A percentile compares a stretch with the other conserved stretches of the same genome.
phyloP scores from a whole-genome alignment of 352 stramenopile species.

The Phytopythium delawarense region DNA sequence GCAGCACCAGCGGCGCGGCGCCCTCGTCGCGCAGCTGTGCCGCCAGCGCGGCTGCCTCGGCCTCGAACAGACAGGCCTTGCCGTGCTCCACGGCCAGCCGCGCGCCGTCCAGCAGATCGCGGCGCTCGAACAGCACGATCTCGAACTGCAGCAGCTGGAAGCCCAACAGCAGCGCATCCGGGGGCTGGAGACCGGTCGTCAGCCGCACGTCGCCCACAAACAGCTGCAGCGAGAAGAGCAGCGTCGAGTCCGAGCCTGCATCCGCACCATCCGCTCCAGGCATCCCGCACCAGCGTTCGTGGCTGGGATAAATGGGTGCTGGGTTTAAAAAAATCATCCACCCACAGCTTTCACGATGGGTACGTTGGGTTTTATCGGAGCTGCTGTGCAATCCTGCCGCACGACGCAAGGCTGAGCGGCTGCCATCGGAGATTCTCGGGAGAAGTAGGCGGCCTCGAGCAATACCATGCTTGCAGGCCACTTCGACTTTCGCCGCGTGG shows the following conservation, averaged over 20 bases:
- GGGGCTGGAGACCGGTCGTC: neutral
- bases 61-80: conserved; percentile 54
- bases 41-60: conserved; percentile 17
- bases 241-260: neutral
- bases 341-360: no score
- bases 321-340: no score
- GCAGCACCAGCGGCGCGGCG: conserved; percentile 23
- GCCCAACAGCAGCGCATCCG: conserved; percentile 19
- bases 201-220: conserved; percentile 24
- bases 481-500: no score
- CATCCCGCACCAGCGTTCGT: no score
- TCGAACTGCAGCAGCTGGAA: conserved; percentile 53
- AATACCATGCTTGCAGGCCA: no score
- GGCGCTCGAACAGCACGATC: conserved; percentile 41
- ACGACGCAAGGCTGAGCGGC: no score
- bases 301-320: no score
- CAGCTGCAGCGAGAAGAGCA: conserved; percentile 47
- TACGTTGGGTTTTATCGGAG: no score
- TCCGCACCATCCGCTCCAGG: no score
- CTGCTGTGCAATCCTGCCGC: no score
- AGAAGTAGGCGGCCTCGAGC: no score
- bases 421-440: no score
- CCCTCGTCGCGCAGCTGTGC: conserved; percentile 22
- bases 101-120: neutral
- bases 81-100: conserved; percentile 17